phyloP scores from a whole-genome alignment of 208 protist species.

The Leishmania gerbilli region DNA sequence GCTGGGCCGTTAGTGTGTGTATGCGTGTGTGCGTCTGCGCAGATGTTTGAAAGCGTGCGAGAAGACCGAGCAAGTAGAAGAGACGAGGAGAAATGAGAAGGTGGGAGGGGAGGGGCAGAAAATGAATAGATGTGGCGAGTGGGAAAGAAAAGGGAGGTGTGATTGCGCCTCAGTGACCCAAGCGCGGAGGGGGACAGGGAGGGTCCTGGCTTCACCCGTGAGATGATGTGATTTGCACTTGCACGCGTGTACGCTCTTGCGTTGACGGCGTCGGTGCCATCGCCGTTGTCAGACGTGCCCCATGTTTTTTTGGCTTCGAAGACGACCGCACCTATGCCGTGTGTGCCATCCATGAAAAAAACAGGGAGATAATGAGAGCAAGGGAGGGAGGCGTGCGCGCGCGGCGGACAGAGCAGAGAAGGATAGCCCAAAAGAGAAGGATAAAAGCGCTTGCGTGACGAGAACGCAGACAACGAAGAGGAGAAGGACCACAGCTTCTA shows the following conservation, averaged over 20 bases:
- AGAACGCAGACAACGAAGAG: neutral
- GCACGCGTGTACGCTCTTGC: neutral
- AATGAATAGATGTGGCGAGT: neutral
- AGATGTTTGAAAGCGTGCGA: neutral
- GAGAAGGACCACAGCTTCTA: neutral
- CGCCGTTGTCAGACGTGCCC: neutral
- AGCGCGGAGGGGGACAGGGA: neutral
- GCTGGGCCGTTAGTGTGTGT: neutral
- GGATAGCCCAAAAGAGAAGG: neutral
- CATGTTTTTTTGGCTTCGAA: neutral
- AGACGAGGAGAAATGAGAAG: neutral
- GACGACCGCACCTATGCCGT: neutral
- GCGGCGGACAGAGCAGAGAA: neutral
- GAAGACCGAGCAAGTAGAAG: slow-evolving; percentile 6
- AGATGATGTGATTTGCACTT: neutral
- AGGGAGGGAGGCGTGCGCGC: neutral
- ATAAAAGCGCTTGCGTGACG: neutral
- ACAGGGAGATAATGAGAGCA: neutral
- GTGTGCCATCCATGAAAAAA: neutral
- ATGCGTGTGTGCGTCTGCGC: neutral
- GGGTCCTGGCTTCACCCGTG: neutral
- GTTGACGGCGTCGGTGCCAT: neutral
- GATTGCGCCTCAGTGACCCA: neutral
- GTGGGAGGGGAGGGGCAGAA: neutral
- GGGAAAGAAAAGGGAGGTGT: neutral